Evolutionary conservation across 768 basidiomycete genomes (phyloP).

Genomic region (Boletus subparvulus): DNA sequence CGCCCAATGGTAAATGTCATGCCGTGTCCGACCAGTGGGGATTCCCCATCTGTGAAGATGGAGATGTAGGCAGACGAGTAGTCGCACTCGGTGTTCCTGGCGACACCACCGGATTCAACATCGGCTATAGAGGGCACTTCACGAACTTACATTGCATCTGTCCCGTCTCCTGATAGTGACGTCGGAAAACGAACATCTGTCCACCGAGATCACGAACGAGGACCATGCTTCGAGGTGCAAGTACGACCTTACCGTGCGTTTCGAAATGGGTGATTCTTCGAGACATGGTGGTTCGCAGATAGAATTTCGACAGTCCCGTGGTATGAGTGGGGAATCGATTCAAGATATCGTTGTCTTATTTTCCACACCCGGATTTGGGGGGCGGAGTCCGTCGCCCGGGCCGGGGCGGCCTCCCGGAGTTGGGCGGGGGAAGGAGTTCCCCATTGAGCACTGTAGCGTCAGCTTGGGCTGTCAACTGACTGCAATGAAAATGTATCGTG

Average conservation of each 20-base stretch:
- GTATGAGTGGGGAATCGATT: too few species aligned
- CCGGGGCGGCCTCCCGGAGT: too few species aligned
- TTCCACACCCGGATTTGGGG: too few species aligned
- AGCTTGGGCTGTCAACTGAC: too few species aligned
- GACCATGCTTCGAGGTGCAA: not conserved
- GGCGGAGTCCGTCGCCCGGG: too few species aligned
- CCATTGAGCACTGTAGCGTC: too few species aligned
- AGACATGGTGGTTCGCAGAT: slow-evolving; percentile 16
- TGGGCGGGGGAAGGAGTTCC: too few species aligned
- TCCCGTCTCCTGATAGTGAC: slow-evolving; percentile 86
- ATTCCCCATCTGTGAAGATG: slow-evolving; percentile 63
- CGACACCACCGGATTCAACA: not conserved
- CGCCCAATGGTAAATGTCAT: slow-evolving; percentile 96
- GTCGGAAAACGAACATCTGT: slow-evolving; percentile 92
- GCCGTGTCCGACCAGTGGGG: slow-evolving; percentile 78
- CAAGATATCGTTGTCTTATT: too few species aligned
- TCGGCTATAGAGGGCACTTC: not conserved
- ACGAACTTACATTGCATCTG: slow-evolving; percentile 78
- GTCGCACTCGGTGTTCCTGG: slow-evolving; percentile 92
- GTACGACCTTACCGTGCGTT: slow-evolving; percentile 49
- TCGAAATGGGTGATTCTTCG: slow-evolving; percentile 55
- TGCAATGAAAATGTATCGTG: too few species aligned
- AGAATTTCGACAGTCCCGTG: too few species aligned
- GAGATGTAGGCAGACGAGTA: slow-evolving; percentile 92
- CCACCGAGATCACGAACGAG: not conserved